Base-by-base conservation (phyloP, 352 stramenopile genomes). In the Phytophthora multivora region DNA sequence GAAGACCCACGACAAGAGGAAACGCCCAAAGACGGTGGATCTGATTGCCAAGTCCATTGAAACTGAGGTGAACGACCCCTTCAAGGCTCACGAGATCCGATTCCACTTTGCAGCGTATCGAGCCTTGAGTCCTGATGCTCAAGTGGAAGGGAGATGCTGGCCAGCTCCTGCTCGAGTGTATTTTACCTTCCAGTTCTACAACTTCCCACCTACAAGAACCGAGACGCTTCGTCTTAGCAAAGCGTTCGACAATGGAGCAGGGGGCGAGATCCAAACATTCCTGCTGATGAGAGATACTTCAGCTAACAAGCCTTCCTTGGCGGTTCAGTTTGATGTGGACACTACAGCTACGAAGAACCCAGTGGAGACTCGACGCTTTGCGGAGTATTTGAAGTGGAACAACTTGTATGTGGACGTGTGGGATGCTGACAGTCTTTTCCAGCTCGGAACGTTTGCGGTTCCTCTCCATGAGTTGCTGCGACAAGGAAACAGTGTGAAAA, bases 111-210 rank as follows among this genome's bases (percentile, higher is more conserved):
- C 88, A 6, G 92, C 89, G 9, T 96, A 91, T 56, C 82, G 90
- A 21, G 55, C 55, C 8, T 51, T 36, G 7, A 54, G 48, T 16
- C 39, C 45, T 12, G 43, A 25, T 45, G n/a, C 51, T 16, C 33
- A 63, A 49, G 15, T 49, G 35, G 60, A 48, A 26, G 21, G 19
- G 0, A 38, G 28, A 11, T 61, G 38, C 33, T 43, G 25, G 8
- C 51, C 55, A 10, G 43, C 65, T 7, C 59, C 63, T 10, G 49
- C 54, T 21, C 75, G 83, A 4, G 57, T 98, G 35, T 97, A 96
- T 56, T 97, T 97, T 51, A 96, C 85, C 23, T 98, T 95, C 63
- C 91, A 98, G 69, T 98, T 98, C 58, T 98, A 97, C 66, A 91
- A 75, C 7, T 96, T 91, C 28, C 30, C 76, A 18, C 89, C 93